Evolutionary conservation across 192 early-diverging fungal species (phyloP), one percentile per base, ranked within the genome.

Genomic region (Backusella parvicylindrica): DNA sequence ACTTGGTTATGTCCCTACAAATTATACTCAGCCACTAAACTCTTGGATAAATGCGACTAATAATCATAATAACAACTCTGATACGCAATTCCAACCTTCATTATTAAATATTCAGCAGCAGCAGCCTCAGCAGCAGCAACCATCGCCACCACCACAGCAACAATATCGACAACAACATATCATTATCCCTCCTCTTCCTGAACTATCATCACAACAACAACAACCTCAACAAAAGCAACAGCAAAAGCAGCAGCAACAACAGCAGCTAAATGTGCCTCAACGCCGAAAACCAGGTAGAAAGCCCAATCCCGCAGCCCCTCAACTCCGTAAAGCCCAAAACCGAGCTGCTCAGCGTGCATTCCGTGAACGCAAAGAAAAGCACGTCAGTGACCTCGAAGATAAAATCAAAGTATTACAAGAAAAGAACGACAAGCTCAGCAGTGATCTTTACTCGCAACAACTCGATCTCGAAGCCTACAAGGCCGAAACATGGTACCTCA

Each of bases 331-430:
- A 28, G 93, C 90, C 6, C 95, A 96, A 82, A 96, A 96, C 79
- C 86, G 95, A 7, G 94, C 93, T 4, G 95, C 95, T 0, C 95
- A 96, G 81, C 87, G 95, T 13, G 95, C 95, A 1, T 96, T 96
- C 78, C 90, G 95, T 35, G 94, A 96, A 81, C 86, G 95, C 72
- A 94, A 93, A 70, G 90, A 95, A 75, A 84, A 87, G 33, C 92
- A 96, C 72, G 81, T 95, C 28, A 80, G 88, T 63, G 86, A 91
- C 21, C 84, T 96, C 0, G 95, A 96, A 83, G 87, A 84, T 38
- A 85, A 88, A 47, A 91, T 95, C 64, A 83, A 88, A 72, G 83
- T 84, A 33, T 83, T 95, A 43, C 85, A 89, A 26, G 89, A 91
- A 47, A 82, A 82, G 13, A 84, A 86, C 26, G 79, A 88, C 65